phyloP scores from a whole-genome alignment of 257 asterid species.

The Solanum habrochaites region DNA sequence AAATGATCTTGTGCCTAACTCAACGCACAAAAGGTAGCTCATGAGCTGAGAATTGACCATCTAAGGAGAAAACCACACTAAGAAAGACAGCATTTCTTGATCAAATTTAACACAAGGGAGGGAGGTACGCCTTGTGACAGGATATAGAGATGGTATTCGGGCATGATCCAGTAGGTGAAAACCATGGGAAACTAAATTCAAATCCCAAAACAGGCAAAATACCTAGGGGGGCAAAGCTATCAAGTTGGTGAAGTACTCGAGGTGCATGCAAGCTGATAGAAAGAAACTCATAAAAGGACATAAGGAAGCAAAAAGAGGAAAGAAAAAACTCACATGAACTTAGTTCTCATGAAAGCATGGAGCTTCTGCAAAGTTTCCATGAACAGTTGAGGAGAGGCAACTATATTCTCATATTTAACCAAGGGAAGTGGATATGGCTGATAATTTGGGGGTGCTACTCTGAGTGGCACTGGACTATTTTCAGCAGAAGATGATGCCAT shows the following conservation, averaged over 20 bases:
- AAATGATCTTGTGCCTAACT: neutral
- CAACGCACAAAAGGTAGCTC: neutral
- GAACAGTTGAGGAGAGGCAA: constrained; percentile 35
- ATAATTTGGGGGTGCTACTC: constrained; percentile 15
- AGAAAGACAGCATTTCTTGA: neutral
- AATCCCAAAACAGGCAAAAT: neutral
- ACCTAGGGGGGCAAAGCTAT: neutral
- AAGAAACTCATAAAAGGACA: neutral
- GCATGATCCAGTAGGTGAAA: neutral
- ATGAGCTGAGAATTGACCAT: neutral
- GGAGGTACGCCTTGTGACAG: neutral
- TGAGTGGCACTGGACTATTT: constrained; percentile 11
- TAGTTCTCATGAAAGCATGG: constrained; percentile 69
- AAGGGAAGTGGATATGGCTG: constrained; percentile 59
- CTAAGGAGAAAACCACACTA: neutral
- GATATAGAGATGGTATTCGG: neutral
- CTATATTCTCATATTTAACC: constrained; percentile 52
- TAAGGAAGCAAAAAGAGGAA: neutral
- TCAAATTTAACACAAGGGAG: neutral
- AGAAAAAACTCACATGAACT: constrained; percentile 58
- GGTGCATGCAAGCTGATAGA: neutral
- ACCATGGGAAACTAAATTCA: neutral
- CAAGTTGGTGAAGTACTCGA: neutral
- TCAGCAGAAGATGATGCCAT: constrained; percentile 25
- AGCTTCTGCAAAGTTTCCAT: constrained; percentile 56